Evolutionary conservation across 164 flowering plant species (phyloP).

Genomic region (Vitis riparia): DNA sequence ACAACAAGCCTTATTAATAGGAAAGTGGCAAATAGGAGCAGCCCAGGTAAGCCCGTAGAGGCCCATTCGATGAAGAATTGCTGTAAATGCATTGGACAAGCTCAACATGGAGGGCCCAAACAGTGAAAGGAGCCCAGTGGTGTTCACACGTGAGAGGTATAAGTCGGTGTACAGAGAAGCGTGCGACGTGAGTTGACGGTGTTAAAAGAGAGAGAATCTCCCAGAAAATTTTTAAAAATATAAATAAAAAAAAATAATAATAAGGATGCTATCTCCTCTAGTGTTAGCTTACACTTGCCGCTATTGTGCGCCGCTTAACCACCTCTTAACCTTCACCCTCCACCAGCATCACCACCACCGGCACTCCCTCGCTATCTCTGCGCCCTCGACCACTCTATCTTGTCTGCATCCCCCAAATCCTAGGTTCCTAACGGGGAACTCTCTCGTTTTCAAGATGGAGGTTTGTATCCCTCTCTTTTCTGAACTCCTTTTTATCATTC

Average conservation of each 20-base stretch:
- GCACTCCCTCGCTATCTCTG: constrained; percentile 9
- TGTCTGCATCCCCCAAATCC: constrained; percentile 9
- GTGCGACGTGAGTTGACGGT: no score
- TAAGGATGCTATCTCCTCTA: constrained; percentile 1
- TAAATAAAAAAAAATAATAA: not conserved
- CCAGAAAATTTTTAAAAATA: no score
- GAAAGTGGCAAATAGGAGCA: no score
- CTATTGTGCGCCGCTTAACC: constrained; percentile 41
- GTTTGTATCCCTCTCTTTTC: constrained; percentile 20
- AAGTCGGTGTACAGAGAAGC: no score
- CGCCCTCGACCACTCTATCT: constrained; percentile 8
- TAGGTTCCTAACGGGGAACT: constrained; percentile 35
- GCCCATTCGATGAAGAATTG: no score
- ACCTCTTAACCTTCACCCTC: constrained; percentile 18
- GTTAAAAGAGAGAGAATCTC: no score
- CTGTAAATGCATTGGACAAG: no score
- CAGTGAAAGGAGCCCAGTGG: no score
- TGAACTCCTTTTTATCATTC: not conserved
- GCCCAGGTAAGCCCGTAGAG: no score
- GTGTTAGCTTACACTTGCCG: constrained; percentile 32
- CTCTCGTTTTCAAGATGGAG: constrained; percentile 46
- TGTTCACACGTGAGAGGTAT: no score
- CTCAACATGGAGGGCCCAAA: no score
- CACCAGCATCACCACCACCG: constrained; percentile 12
- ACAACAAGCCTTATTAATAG: no score